These are phyloP conservation scores for Beauveria sp. DNA, from an alignment of 2,329 filamentous ascomycete species.

Conservation along the genomic window DNA sequence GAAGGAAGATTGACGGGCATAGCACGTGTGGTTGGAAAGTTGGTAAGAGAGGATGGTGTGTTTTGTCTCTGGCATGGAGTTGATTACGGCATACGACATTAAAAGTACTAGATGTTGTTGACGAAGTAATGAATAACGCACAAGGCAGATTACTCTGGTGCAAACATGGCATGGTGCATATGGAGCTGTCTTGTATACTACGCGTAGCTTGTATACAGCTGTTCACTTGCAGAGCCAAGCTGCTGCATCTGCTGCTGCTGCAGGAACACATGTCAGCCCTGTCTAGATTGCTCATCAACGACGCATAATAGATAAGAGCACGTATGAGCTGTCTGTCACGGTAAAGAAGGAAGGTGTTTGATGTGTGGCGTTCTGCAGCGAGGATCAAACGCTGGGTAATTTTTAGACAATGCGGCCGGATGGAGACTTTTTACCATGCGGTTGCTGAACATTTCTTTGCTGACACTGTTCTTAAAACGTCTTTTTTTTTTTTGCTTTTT, in stretches of 20 bases:
- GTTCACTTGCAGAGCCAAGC: neutral
- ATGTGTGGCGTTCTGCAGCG: neutral
- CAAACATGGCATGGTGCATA: neutral
- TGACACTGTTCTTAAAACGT: too few relatives aligned
- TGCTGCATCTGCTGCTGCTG: neutral
- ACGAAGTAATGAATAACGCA: slow-evolving; percentile 5
- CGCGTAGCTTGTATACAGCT: too few relatives aligned
- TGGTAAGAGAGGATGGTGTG: neutral
- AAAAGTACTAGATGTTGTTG: neutral
- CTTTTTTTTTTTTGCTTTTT: too few relatives aligned
- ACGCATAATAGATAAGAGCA: neutral
- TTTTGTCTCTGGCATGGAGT: neutral
- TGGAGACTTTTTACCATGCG: too few relatives aligned
- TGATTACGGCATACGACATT: neutral
- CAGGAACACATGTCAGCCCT: neutral
- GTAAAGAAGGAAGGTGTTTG: neutral
- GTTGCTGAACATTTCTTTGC: too few relatives aligned
- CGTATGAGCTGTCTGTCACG: neutral
- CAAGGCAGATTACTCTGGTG: neutral
- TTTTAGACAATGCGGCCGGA: too few relatives aligned
- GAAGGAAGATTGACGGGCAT: neutral
- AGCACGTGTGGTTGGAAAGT: neutral
- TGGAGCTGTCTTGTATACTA: too few relatives aligned
- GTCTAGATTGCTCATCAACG: neutral
- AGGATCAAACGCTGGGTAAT: neutral